Conservation (phyloP, 768 basidiomycete species). For the Psilocybe azurescens region DNA sequence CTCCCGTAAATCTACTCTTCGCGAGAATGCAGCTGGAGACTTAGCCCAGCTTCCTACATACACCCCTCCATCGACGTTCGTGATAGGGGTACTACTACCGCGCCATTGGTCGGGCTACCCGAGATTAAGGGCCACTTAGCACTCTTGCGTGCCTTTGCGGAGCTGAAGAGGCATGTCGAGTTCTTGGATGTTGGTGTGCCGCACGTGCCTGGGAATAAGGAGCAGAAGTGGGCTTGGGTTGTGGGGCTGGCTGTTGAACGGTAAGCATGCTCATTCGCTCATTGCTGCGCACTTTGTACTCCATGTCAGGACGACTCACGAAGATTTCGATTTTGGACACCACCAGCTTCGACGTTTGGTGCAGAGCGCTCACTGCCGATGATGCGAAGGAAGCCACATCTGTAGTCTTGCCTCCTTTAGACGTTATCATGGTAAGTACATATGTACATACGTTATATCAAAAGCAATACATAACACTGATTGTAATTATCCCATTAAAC, state of each 20-base stretch:
- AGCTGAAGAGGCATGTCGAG: conserved; percentile 32
- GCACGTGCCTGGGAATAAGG: conserved; percentile 27
- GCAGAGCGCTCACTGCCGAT: conserved; percentile 12
- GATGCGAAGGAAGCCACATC: conserved; percentile 15
- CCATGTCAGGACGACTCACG: too few species aligned
- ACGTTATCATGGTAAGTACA: conserved; percentile 41
- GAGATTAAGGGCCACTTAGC: conserved; percentile 39
- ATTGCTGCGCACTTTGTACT: background rate
- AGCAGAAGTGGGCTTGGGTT: conserved; percentile 40
- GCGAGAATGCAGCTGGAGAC: background rate
- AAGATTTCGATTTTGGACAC: too few species aligned
- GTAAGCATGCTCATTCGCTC: conserved; percentile 13
- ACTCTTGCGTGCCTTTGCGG: conserved; percentile 36
- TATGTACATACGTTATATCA: background rate
- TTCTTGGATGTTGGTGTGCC: conserved; percentile 3
- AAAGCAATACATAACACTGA: background rate
- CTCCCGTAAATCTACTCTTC: background rate
- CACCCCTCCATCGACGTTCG: conserved; percentile 33
- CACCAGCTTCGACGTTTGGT: conserved; percentile 36
- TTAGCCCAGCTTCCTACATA: conserved; percentile 28
- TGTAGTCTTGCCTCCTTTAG: conserved; percentile 37
- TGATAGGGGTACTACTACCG: conserved; percentile 30
- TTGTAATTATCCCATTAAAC: background rate
- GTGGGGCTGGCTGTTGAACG: conserved; percentile 42
- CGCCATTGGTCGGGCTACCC: conserved; percentile 32